Conservation (phyloP, 1,284 basidiomycete species). For the Austroboletus niveus region DNA sequence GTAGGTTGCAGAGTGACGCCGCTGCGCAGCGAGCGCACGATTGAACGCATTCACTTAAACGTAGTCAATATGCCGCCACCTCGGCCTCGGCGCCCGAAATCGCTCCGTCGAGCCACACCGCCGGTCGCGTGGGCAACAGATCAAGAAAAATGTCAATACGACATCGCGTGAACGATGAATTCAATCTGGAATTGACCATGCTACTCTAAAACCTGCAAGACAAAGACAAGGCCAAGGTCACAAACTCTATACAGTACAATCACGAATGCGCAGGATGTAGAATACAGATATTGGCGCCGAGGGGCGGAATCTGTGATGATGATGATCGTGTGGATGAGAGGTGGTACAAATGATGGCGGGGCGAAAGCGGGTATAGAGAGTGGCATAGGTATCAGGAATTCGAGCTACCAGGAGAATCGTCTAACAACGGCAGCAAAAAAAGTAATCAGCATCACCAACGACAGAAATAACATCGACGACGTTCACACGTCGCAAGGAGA, state of each 20-base stretch:
- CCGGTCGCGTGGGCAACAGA: background rate
- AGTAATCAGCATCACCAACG: conserved; percentile 24
- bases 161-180: background rate
- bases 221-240: background rate
- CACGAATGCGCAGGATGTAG: conserved; percentile 7
- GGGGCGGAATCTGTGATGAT: conserved; percentile 12
- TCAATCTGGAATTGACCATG: background rate
- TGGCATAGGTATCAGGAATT: conserved; percentile 34
- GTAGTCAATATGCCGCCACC: no score
- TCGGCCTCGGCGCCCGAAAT: no score
- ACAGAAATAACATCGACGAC: conserved; percentile 7
- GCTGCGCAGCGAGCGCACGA: no score
- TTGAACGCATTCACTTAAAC: no score
- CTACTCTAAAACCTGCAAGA: background rate
- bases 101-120: background rate
- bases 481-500: conserved; percentile 20
- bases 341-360: conserved; percentile 31
- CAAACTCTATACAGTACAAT: conserved; percentile 21
- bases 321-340: conserved; percentile 19
- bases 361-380: conserved; percentile 26
- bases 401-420: conserved; percentile 14
- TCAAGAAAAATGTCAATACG: background rate
- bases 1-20: no score
- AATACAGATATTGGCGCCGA: conserved; percentile 20
- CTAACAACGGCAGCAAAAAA: conserved; percentile 21